Conservation (phyloP, 106 monocot genomes). For the Dendrobium officinale region DNA sequence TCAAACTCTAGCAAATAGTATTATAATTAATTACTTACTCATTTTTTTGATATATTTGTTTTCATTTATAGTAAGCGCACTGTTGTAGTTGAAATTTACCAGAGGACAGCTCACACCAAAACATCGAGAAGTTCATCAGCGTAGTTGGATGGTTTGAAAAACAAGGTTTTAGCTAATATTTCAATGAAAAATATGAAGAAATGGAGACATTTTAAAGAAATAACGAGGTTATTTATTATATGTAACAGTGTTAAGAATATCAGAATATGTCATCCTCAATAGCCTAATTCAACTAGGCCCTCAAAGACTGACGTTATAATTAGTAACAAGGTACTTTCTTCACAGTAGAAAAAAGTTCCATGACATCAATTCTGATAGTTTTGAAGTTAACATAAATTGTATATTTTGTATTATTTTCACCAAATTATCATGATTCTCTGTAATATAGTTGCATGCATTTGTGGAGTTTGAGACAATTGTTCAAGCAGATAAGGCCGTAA, state of each 20-base stretch:
- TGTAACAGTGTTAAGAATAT: too few relatives aligned
- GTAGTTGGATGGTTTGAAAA: constrained; percentile 30
- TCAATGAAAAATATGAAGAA: not conserved
- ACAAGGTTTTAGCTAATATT: too few relatives aligned
- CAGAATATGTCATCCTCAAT: too few relatives aligned
- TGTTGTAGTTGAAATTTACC: constrained; percentile 72
- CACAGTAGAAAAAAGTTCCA: too few relatives aligned
- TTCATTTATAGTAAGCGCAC: constrained; percentile 47
- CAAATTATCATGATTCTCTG: too few relatives aligned
- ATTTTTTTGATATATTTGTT: not conserved
- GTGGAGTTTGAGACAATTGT: constrained; percentile 38
- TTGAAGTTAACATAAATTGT: not conserved
- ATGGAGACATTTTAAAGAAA: too few relatives aligned
- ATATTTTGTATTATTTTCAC: not conserved
- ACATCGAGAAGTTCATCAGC: constrained; percentile 71
- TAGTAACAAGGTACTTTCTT: constrained; percentile 58
- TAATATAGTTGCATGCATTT: constrained; percentile 71
- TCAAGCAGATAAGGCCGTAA: constrained; percentile 52
- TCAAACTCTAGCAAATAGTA: not conserved
- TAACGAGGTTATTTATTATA: too few relatives aligned
- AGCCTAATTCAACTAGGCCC: not conserved
- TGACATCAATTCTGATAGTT: not conserved
- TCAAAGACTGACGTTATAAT: constrained; percentile 27
- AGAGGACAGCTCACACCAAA: constrained; percentile 56
- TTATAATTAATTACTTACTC: not conserved